These are phyloP conservation scores for Dactylis glomerata DNA, from an alignment of 176 grass and related monocot species.

Conservation along the genomic window DNA sequence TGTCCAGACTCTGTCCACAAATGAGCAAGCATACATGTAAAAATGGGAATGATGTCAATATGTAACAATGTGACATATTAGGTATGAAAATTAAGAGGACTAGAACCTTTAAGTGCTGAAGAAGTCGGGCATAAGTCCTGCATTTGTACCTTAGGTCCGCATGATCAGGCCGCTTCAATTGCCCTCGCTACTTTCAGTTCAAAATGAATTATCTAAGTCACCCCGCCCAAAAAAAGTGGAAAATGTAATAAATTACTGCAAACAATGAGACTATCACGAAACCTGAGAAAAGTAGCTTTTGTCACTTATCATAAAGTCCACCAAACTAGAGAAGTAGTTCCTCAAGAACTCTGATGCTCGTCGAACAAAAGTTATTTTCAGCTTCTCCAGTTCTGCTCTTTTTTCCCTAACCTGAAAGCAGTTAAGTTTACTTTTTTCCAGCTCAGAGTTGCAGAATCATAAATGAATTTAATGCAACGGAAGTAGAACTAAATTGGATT, in stretches of 20 bases:
- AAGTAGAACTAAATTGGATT: background rate
- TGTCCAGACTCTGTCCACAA: conserved; percentile 81
- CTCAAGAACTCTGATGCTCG: conserved; percentile 89
- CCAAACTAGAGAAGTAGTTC: conserved; percentile 95
- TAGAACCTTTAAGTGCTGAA: conserved; percentile 92
- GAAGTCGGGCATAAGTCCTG: conserved; percentile 96
- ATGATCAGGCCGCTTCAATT: conserved; percentile 97
- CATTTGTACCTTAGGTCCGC: conserved; percentile 97
- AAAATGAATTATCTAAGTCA: conserved; percentile 42
- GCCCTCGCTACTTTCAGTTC: conserved; percentile 70
- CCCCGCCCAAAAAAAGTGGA: conserved; percentile 21
- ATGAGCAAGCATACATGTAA: conserved; percentile 39
- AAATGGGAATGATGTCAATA: conserved; percentile 14
- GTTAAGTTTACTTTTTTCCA: background rate
- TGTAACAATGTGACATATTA: background rate
- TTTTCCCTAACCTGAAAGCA: conserved; percentile 72
- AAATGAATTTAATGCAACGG: conserved; percentile 11
- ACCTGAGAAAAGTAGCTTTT: conserved; percentile 99
- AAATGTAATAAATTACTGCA: background rate
- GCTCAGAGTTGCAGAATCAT: background rate
- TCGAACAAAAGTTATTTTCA: conserved; percentile 83
- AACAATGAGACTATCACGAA: conserved; percentile 9
- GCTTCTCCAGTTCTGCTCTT: conserved; percentile 73
- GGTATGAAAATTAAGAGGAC: conserved; percentile 21
- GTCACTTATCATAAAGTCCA: conserved; percentile 98